Conservation (phyloP, 495 filamentous ascomycete species). For the Endocarpon pusillum region DNA sequence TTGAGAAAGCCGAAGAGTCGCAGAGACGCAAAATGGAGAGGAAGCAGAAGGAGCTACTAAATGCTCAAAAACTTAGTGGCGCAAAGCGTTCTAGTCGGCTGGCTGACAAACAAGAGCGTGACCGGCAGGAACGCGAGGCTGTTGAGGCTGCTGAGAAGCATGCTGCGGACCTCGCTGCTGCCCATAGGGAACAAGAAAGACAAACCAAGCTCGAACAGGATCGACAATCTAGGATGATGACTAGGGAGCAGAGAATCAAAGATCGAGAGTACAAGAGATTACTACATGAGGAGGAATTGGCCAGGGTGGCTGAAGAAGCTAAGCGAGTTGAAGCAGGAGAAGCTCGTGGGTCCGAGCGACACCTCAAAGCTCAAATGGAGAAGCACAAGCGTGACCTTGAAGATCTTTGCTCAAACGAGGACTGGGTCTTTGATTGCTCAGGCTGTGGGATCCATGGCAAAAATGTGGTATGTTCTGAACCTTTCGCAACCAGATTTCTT, state of each 20-base stretch:
- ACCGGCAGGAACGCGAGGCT: conserved; percentile 52
- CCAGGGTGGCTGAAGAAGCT: conserved; percentile 59
- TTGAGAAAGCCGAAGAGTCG: conserved; percentile 67
- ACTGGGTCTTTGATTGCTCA: conserved; percentile 88
- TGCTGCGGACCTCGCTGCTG: conserved; percentile 43
- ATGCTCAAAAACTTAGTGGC: conserved; percentile 67
- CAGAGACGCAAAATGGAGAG: conserved; percentile 49
- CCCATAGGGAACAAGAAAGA: conserved; percentile 50
- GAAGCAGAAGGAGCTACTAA: conserved; percentile 63
- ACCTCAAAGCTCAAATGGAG: conserved; percentile 61
- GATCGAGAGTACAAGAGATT: conserved; percentile 69
- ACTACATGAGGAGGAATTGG: conserved; percentile 67
- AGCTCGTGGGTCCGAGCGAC: conserved; percentile 57
- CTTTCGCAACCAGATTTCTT: not conserved
- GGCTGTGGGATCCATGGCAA: conserved; percentile 78
- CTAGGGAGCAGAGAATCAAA: conserved; percentile 64
- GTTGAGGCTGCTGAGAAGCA: conserved; percentile 56
- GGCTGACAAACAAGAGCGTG: conserved; percentile 62
- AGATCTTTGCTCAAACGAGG: conserved; percentile 56
- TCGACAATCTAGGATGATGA: conserved; percentile 64
- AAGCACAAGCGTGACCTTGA: conserved; percentile 54
- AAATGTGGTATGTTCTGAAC: conserved; percentile 36
- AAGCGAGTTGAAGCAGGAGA: conserved; percentile 44
- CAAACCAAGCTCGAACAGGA: conserved; percentile 56
- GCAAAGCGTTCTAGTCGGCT: conserved; percentile 87